Percentiles rank a stretch among this genome's conserved stretches.
Conservation (phyloP, 805 yeast species). For the Blastobotrys terrestris region DNA sequence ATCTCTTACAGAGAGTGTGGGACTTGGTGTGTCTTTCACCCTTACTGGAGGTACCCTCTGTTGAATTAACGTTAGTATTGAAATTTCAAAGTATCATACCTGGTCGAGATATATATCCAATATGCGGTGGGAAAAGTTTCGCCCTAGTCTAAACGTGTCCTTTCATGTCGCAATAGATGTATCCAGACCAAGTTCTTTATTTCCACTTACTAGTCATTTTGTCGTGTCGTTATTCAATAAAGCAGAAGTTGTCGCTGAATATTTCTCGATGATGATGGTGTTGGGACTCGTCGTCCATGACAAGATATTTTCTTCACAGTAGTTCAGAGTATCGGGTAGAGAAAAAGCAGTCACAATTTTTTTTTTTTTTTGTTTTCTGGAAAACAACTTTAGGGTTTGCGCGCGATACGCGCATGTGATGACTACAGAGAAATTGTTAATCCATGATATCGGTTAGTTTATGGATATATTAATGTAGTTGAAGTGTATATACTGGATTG, state of each 20-base stretch:
- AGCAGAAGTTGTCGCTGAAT: neutral
- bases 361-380: too few species aligned
- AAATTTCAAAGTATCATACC: neutral
- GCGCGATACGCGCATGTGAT: too few species aligned
- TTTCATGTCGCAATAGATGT: neutral
- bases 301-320: conserved; percentile 15
- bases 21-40: conserved; percentile 99
- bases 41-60: conserved; percentile 98
- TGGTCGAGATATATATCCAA: neutral
- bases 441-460: too few species aligned
- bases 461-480: too few species aligned
- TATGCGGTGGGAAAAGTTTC: neutral
- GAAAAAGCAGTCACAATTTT: neutral
- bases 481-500: too few species aligned
- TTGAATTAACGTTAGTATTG: neutral
- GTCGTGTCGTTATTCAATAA: neutral
- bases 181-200: neutral
- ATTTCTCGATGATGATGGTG: conserved; percentile 11
- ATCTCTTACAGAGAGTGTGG: conserved; percentile 94
- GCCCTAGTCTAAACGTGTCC: neutral
- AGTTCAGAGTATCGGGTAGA: conserved; percentile 6
- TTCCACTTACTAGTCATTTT: conserved; percentile 24
- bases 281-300: conserved; percentile 1
- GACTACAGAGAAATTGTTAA: too few species aligned
- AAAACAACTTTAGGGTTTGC: too few species aligned